These are phyloP conservation scores for Penicillium soppii DNA, from an alignment of 495 filamentous ascomycete genomes.

Conservation along the genomic window DNA sequence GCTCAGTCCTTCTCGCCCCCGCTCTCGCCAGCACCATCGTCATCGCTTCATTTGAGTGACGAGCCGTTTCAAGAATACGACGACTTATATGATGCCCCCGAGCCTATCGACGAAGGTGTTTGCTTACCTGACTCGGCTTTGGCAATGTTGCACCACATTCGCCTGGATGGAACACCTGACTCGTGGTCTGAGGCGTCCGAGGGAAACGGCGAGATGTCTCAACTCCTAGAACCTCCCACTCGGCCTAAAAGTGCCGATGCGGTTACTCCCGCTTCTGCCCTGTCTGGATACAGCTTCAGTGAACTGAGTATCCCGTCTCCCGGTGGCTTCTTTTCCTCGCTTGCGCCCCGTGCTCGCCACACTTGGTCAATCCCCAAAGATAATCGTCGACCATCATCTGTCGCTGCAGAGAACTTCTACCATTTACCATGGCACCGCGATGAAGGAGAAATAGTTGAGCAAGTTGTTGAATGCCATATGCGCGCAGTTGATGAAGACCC, in stretches of 20 bases:
- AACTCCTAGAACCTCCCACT: slow-evolving; percentile 28
- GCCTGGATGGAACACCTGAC: slow-evolving; percentile 51
- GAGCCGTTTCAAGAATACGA: slow-evolving; percentile 27
- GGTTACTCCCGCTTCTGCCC: slow-evolving; percentile 45
- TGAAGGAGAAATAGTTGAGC: slow-evolving; percentile 59
- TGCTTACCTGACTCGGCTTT: slow-evolving; percentile 76
- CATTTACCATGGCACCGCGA: slow-evolving; percentile 65
- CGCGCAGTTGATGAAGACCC: slow-evolving; percentile 45
- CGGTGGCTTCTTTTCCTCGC: slow-evolving; percentile 84
- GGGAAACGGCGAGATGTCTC: slow-evolving; percentile 50
- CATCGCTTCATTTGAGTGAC: slow-evolving; percentile 17
- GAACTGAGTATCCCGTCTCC: slow-evolving; percentile 83
- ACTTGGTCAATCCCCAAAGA: slow-evolving; percentile 64
- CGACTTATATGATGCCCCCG: slow-evolving; percentile 40
- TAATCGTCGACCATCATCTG: slow-evolving; percentile 65
- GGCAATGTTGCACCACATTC: slow-evolving; percentile 73
- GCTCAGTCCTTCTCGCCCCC: slow-evolving; percentile 17
- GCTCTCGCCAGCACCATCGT: background rate
- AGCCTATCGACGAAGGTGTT: slow-evolving; percentile 53
- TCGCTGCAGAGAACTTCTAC: slow-evolving; percentile 83
- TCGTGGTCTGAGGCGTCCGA: slow-evolving; percentile 46
- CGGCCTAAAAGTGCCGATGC: slow-evolving; percentile 44
- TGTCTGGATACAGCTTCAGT: slow-evolving; percentile 59
- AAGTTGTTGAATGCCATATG: slow-evolving; percentile 60
- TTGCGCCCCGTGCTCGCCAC: slow-evolving; percentile 67